Evolutionary conservation across 176 grass and related monocot genomes (phyloP).

Genomic region (Zizania latifolia): DNA sequence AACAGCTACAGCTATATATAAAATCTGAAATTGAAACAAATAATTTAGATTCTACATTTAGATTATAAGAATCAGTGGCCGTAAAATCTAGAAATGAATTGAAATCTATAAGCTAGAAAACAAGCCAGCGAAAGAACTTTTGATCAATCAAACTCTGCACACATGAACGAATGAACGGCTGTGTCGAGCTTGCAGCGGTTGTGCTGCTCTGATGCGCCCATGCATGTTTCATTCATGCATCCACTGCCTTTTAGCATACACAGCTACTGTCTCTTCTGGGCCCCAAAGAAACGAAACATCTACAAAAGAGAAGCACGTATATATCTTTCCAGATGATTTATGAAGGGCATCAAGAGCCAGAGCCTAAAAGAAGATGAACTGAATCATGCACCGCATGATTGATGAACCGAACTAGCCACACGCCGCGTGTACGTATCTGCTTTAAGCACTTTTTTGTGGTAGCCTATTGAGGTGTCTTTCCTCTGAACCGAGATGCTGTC

Average conservation of each 20-base stretch:
- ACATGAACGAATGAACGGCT: background rate
- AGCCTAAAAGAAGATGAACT: background rate
- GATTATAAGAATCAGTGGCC: too few species aligned
- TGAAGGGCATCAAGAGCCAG: background rate
- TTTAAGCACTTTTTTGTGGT: background rate
- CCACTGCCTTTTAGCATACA: background rate
- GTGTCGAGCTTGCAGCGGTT: background rate
- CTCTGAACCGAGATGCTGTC: constrained; percentile 19
- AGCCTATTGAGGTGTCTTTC: constrained; percentile 23
- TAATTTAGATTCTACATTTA: too few species aligned
- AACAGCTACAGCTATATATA: too few species aligned
- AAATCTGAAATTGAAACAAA: too few species aligned
- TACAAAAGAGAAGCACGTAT: background rate
- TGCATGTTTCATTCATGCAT: constrained; percentile 18
- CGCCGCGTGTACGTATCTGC: background rate
- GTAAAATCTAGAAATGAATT: too few species aligned
- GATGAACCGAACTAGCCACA: background rate
- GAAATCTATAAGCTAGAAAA: too few species aligned
- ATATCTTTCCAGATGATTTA: constrained; percentile 12
- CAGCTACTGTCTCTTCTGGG: background rate
- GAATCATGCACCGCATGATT: constrained; percentile 23
- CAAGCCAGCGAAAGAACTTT: background rate
- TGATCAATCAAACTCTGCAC: background rate
- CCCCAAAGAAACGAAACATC: background rate
- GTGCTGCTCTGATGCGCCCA: background rate